A percentile compares a stretch with the other conserved stretches of the same genome.
Conservation (phyloP, 1,284 basidiomycete species). For the Limonomyces culmigenus region DNA sequence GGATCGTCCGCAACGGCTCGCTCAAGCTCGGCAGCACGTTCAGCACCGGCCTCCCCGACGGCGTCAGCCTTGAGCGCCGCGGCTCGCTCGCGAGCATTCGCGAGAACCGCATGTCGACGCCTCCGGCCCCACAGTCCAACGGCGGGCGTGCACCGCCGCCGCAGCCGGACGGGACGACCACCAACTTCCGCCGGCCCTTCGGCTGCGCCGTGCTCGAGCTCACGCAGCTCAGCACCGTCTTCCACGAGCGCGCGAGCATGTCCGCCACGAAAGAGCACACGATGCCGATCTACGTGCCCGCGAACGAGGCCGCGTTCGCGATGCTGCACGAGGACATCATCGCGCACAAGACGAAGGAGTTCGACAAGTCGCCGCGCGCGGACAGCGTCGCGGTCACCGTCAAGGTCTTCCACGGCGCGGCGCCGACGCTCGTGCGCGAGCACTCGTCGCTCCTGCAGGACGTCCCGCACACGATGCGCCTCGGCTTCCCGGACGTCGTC, state of each 20-base stretch:
- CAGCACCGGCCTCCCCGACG: slow-evolving; percentile 30
- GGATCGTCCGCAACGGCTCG: slow-evolving; percentile 78
- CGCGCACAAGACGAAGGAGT: slow-evolving; percentile 62
- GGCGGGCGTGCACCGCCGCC: slow-evolving; percentile 1
- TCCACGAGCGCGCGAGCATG: slow-evolving; percentile 40
- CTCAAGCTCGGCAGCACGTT: slow-evolving; percentile 57
- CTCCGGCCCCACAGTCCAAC: too few species aligned
- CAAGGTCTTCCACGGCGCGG: slow-evolving; percentile 78
- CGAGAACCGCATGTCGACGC: background rate
- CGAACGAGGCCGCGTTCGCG: slow-evolving; percentile 76
- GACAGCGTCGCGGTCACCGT: slow-evolving; percentile 81
- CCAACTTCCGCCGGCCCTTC: slow-evolving; percentile 67
- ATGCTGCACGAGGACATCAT: slow-evolving; percentile 95
- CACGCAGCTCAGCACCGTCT: slow-evolving; percentile 56
- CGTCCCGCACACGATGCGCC: slow-evolving; percentile 65
- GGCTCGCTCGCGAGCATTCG: slow-evolving; percentile 22
- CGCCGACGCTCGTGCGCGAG: slow-evolving; percentile 60
- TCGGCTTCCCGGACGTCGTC: slow-evolving; percentile 96
- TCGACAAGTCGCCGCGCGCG: slow-evolving; percentile 73
- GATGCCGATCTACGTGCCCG: slow-evolving; percentile 82
- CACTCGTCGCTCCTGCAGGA: slow-evolving; percentile 80
- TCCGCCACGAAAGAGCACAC: slow-evolving; percentile 55
- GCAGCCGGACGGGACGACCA: slow-evolving; percentile 17
- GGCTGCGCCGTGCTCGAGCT: slow-evolving; percentile 89
- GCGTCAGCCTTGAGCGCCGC: slow-evolving; percentile 22